A percentile compares a stretch with the other conserved stretches of the same genome.
phyloP scores from a whole-genome alignment of 306 rosid genomes.

The Rosa chinensis region DNA sequence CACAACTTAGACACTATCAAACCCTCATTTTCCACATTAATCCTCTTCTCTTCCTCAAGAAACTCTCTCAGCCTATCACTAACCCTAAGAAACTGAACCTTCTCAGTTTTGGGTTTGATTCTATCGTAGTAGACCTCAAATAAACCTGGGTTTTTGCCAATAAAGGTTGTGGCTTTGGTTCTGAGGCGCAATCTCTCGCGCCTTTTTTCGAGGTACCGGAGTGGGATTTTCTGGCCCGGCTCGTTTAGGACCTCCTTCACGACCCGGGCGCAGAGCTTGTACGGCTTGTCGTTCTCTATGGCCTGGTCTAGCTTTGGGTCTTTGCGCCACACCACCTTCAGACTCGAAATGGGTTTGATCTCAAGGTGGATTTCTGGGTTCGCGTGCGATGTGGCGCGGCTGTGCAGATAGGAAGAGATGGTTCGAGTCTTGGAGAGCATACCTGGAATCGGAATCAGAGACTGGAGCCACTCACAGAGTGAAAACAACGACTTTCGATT shows the following conservation, averaged over 20 bases:
- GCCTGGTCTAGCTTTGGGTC: slow-evolving; percentile 69
- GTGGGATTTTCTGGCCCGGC: slow-evolving; percentile 57
- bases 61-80: slow-evolving; percentile 46
- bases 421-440: slow-evolving; percentile 43
- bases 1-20: slow-evolving; percentile 62
- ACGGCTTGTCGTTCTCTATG: slow-evolving; percentile 66
- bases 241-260: slow-evolving; percentile 64
- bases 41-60: slow-evolving; percentile 51
- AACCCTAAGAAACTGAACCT: slow-evolving; percentile 50
- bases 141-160: slow-evolving; percentile 58
- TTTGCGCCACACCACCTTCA: slow-evolving; percentile 84
- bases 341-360: slow-evolving; percentile 53
- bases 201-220: slow-evolving; percentile 64
- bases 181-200: slow-evolving; percentile 72
- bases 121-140: slow-evolving; percentile 60
- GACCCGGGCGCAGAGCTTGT: slow-evolving; percentile 54
- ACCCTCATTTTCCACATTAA: slow-evolving; percentile 47
- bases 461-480: background rate
- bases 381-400: background rate
- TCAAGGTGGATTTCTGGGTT: slow-evolving; percentile 27
- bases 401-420: slow-evolving; percentile 24
- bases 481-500: background rate
- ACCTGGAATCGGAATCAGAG: slow-evolving; percentile 29
- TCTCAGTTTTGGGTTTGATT: slow-evolving; percentile 73
- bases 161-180: slow-evolving; percentile 40